Percentiles rank a stretch among this genome's conserved stretches.
Conservation (phyloP, 768 basidiomycete species). For the Mycena metata region DNA sequence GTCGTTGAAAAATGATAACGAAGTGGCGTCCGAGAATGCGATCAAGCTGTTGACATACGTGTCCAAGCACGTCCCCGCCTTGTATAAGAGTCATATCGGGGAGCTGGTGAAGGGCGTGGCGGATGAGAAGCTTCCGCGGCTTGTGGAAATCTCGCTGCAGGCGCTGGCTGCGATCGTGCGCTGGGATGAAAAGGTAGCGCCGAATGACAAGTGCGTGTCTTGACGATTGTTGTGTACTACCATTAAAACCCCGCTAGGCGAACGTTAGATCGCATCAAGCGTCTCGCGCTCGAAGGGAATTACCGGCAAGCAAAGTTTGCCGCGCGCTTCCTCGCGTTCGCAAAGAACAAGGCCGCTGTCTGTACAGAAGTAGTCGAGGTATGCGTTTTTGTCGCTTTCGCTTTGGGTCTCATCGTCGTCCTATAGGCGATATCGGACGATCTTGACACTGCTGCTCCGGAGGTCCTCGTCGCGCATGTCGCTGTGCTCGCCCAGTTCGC, state of each 20-base stretch:
- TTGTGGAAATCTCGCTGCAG: slow-evolving; percentile 80
- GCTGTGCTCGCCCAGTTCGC: slow-evolving; percentile 84
- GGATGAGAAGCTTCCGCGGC: slow-evolving; percentile 67
- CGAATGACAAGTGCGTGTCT: slow-evolving; percentile 75
- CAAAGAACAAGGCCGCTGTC: slow-evolving; percentile 63
- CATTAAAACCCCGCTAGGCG: slow-evolving; percentile 57
- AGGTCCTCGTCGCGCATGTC: slow-evolving; percentile 73
- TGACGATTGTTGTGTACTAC: background rate
- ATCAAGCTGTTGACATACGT: slow-evolving; percentile 67
- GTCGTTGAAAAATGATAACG: slow-evolving; percentile 40
- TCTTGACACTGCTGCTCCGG: slow-evolving; percentile 62
- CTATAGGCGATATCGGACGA: slow-evolving; percentile 69
- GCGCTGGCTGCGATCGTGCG: slow-evolving; percentile 78
- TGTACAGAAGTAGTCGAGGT: slow-evolving; percentile 78
- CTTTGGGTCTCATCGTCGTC: slow-evolving; percentile 5
- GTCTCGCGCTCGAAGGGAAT: slow-evolving; percentile 71
- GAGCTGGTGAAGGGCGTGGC: slow-evolving; percentile 83
- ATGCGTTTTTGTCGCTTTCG: slow-evolving; percentile 34
- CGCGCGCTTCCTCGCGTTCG: slow-evolving; percentile 76
- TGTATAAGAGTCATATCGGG: slow-evolving; percentile 81
- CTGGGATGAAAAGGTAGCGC: slow-evolving; percentile 68
- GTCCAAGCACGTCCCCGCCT: slow-evolving; percentile 80
- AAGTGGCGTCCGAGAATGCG: slow-evolving; percentile 61
- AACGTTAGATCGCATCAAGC: slow-evolving; percentile 72
- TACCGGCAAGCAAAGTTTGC: slow-evolving; percentile 87